phyloP scores from a whole-genome alignment of 495 filamentous ascomycete genomes.

The Talaromyces proteolyticus region DNA sequence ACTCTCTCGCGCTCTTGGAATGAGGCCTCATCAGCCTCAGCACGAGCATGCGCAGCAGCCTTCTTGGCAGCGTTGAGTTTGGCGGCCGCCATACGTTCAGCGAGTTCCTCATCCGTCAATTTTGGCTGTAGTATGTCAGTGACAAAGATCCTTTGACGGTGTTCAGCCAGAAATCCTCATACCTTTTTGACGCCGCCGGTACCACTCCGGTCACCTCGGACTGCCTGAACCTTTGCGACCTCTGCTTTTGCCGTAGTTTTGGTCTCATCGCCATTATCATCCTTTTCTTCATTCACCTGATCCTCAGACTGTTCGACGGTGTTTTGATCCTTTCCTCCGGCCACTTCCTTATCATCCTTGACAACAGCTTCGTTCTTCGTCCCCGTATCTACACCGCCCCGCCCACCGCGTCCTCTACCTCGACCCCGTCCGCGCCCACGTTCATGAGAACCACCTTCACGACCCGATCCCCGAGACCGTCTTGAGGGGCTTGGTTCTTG shows the following conservation, averaged over 20 bases:
- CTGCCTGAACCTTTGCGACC: constrained; percentile 41
- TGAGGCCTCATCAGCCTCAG: constrained; percentile 61
- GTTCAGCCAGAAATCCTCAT: too few species aligned
- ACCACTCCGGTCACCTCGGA: constrained; percentile 62
- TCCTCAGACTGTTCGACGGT: constrained; percentile 12
- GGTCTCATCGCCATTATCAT: constrained; percentile 9
- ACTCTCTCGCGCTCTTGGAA: constrained; percentile 61
- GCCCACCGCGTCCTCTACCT: constrained; percentile 25
- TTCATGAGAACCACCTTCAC: constrained; percentile 22
- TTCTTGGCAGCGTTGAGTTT: constrained; percentile 51
- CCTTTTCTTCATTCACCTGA: constrained; percentile 14
- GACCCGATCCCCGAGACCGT: constrained; percentile 15
- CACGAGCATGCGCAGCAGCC: constrained; percentile 56
- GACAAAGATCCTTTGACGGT: background rate
- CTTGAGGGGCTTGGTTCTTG: constrained; percentile 7
- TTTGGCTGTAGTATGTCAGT: constrained; percentile 41
- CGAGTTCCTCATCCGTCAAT: constrained; percentile 64
- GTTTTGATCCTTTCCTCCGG: background rate
- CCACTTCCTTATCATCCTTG: constrained; percentile 7
- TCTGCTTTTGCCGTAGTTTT: constrained; percentile 23
- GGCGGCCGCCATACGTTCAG: constrained; percentile 52
- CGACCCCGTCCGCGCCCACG: constrained; percentile 29
- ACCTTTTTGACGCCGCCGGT: constrained; percentile 58
- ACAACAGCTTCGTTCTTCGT: background rate
- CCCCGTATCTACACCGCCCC: constrained; percentile 25